Base-by-base conservation (phyloP, 768 basidiomycete genomes). In the Trametes coccinea region DNA sequence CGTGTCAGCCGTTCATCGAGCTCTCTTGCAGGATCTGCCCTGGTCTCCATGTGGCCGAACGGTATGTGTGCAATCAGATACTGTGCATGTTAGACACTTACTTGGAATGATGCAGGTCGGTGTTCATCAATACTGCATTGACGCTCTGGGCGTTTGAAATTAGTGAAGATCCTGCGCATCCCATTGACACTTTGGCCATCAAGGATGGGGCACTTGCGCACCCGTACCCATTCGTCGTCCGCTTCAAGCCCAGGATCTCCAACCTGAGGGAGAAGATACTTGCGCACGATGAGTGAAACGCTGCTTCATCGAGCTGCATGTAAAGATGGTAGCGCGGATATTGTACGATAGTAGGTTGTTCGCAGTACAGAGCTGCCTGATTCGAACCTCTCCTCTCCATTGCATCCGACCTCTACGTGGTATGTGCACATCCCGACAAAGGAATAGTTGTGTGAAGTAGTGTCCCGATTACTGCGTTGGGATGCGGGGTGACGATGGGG, bases 131-230 rank as follows among this genome's bases (percentile, higher is more conserved):
- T 59, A 80, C 84, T 0, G 85, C 85, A 0, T 77, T 88, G 13
- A 73, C 86, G 2, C 71, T 87, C 37, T 89, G 87, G 86, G 83
- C 87, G 0, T 89, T 90, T 77, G 77, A 71, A 1, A 75, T 91
- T 27, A 75, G 74, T 3, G 67, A 80, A 31, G 83, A 87, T 64
- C 80, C 82, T 0, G 66, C 72, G 0, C 71, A 76, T 2, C 85
- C 86, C 0, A 87, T 90, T 54, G 83, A 91, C 66, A 78, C 79
- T 8, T 72, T 80, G 41, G 85, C 79, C 1, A 88, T 90, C 66
- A 83, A 83, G 5, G 84, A 88, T 64, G 83, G 82, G 3, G 83
- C 86, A 14, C 84, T 88, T 66, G 79, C 81, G 0, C 87, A 86
- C 58, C 89, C 89, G 0, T 68, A 79, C 48, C 86, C 84, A 1